Evolutionary conservation across 768 basidiomycete species (phyloP).

Genomic region (Amanita brunnescens): DNA sequence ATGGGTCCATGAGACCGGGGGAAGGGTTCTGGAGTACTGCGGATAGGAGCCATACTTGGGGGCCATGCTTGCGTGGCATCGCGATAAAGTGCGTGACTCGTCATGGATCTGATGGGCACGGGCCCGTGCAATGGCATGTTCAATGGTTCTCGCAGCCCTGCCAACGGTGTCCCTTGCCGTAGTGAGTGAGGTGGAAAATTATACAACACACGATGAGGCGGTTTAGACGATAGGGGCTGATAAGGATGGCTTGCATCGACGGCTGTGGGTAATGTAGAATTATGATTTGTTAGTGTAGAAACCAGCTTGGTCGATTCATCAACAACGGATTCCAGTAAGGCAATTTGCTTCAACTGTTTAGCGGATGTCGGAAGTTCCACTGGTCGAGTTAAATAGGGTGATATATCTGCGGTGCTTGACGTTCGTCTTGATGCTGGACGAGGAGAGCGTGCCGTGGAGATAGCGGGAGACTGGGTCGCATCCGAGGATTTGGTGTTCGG

Average conservation of each 20-base stretch:
- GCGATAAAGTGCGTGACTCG: slow-evolving; percentile 37
- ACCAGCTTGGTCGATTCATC: slow-evolving; percentile 52
- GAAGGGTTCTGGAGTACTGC: slow-evolving; percentile 11
- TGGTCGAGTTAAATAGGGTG: slow-evolving; percentile 55
- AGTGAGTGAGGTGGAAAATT: background rate
- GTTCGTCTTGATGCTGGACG: slow-evolving; percentile 27
- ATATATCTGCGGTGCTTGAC: slow-evolving; percentile 56
- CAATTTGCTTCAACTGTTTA: slow-evolving; percentile 60
- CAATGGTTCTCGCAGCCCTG: background rate
- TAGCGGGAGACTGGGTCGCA: background rate
- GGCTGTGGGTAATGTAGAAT: background rate
- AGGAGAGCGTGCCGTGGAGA: slow-evolving; percentile 13
- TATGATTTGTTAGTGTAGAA: slow-evolving; percentile 11
- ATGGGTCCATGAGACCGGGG: slow-evolving; percentile 7
- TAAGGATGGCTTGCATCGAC: background rate
- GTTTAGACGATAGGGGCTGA: background rate
- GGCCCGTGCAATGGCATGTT: slow-evolving; percentile 17
- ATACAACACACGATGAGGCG: background rate
- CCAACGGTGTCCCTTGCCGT: background rate
- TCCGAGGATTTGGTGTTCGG: background rate
- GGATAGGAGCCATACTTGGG: slow-evolving; percentile 31
- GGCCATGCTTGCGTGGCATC: slow-evolving; percentile 20
- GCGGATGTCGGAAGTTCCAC: slow-evolving; percentile 47
- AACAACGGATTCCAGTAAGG: slow-evolving; percentile 62
- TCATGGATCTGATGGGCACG: slow-evolving; percentile 40